Conservation (phyloP, 257 asterid species). For the Solanum chilense region DNA sequence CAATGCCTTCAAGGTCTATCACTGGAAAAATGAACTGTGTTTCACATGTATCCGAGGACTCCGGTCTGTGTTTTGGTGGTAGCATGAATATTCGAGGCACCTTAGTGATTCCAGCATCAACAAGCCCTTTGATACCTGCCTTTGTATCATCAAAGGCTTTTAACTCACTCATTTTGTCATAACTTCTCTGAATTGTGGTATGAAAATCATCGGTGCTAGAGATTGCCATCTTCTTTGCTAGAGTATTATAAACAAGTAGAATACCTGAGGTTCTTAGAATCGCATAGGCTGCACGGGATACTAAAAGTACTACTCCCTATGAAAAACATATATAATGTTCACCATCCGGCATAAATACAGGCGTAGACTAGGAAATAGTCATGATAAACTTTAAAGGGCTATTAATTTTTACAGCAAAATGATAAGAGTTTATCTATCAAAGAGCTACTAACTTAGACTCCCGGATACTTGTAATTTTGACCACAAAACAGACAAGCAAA, state of each 20-base stretch:
- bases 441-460: background rate
- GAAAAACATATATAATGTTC: conserved; percentile 2
- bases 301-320: no score
- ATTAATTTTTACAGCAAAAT: no score
- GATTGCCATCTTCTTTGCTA: conserved; percentile 4
- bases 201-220: background rate
- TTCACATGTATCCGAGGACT: background rate
- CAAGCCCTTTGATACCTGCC: conserved; percentile 58
- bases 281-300: background rate
- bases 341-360: no score
- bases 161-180: conserved; percentile 25
- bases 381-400: no score
- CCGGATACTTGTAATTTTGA: background rate
- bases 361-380: no score
- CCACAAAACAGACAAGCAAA: background rate
- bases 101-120: conserved; percentile 28
- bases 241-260: background rate
- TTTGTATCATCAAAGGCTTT: conserved; percentile 49
- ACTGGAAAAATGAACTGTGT: background rate
- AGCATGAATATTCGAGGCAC: conserved; percentile 40
- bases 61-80: background rate
- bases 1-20: background rate
- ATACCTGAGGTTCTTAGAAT: background rate
- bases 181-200: background rate
- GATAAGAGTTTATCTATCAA: background rate